Evolutionary conservation across 495 filamentous ascomycete species (phyloP).

Genomic region (Astrothelium macrocarpum): DNA sequence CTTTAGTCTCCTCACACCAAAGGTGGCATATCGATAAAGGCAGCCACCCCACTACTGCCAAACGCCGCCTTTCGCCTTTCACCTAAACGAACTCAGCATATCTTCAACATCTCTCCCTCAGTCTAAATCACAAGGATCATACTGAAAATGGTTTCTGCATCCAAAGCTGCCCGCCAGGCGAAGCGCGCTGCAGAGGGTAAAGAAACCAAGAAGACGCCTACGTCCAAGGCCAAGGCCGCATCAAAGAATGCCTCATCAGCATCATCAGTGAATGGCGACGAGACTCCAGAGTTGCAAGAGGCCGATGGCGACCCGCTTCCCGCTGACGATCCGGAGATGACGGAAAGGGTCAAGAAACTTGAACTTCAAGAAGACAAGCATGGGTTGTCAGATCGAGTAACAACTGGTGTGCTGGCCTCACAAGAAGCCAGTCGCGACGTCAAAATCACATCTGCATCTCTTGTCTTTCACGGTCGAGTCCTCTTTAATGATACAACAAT

Average conservation of each 20-base stretch:
- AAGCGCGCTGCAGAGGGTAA: conserved; percentile 73
- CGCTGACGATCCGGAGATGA: conserved; percentile 55
- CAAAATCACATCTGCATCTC: conserved; percentile 86
- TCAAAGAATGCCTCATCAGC: conserved; percentile 41
- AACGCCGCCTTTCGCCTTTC: background rate
- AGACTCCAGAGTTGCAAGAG: conserved; percentile 50
- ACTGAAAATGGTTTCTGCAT: conserved; percentile 74
- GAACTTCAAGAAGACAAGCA: conserved; percentile 88
- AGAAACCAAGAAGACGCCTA: conserved; percentile 36
- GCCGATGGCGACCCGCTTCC: conserved; percentile 48
- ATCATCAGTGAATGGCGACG: conserved; percentile 60
- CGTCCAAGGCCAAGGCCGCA: conserved; percentile 56
- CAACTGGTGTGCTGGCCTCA: conserved; percentile 91
- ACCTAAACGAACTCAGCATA: background rate
- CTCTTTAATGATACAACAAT: conserved; percentile 87
- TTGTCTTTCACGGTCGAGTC: conserved; percentile 96
- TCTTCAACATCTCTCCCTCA: background rate
- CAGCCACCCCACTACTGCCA: conserved; percentile 7
- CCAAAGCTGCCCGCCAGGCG: conserved; percentile 93
- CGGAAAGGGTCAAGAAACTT: conserved; percentile 72
- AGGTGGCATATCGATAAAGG: conserved; percentile 7
- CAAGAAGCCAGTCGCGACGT: conserved; percentile 75
- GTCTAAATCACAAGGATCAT: background rate
- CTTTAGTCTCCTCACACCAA: background rate
- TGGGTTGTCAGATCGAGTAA: conserved; percentile 93